These are phyloP conservation scores for Sporobolomyces phaffii DNA, from an alignment of 768 basidiomycete species.

Conservation along the genomic window DNA sequence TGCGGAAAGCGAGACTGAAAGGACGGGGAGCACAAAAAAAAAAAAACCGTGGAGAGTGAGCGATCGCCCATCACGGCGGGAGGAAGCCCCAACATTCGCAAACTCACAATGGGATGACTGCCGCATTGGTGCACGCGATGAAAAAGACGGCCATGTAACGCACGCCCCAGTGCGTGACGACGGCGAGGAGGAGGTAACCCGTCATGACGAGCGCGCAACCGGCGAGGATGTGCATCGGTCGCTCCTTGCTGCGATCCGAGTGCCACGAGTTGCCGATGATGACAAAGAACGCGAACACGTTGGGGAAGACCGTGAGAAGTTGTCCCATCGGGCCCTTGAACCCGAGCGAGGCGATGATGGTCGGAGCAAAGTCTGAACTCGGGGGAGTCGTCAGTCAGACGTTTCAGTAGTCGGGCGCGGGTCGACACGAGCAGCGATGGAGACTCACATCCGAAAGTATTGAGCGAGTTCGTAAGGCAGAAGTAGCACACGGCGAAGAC, in stretches of 20 bases:
- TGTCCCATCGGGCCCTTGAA: slow-evolving; percentile 18
- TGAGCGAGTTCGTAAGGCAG: slow-evolving; percentile 18
- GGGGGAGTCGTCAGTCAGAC: neutral
- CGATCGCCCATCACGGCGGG: too few relatives aligned
- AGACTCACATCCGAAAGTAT: slow-evolving; percentile 17
- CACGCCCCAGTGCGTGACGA: slow-evolving; percentile 37
- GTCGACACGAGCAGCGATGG: neutral
- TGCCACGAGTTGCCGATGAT: slow-evolving; percentile 43
- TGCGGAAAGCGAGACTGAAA: slow-evolving; percentile 13
- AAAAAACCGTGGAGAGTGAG: too few relatives aligned
- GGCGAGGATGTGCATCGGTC: slow-evolving; percentile 42
- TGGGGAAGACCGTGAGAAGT: slow-evolving; percentile 13
- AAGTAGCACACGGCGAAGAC: slow-evolving; percentile 23
- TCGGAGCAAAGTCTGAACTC: slow-evolving; percentile 15
- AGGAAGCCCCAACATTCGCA: too few relatives aligned
- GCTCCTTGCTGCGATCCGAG: slow-evolving; percentile 39
- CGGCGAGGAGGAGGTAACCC: slow-evolving; percentile 43
- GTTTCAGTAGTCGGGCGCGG: too few relatives aligned
- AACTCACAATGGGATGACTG: slow-evolving; percentile 42
- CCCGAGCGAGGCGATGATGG: slow-evolving; percentile 15
- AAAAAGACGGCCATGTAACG: slow-evolving; percentile 42
- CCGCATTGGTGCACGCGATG: slow-evolving; percentile 44
- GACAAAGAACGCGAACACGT: slow-evolving; percentile 21
- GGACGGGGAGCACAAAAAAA: too few relatives aligned
- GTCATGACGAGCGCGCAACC: slow-evolving; percentile 38